Percentiles rank a stretch among this genome's conserved stretches.
Conservation (phyloP, 2,329 filamentous ascomycete genomes). For the Fusarium burgessii region DNA sequence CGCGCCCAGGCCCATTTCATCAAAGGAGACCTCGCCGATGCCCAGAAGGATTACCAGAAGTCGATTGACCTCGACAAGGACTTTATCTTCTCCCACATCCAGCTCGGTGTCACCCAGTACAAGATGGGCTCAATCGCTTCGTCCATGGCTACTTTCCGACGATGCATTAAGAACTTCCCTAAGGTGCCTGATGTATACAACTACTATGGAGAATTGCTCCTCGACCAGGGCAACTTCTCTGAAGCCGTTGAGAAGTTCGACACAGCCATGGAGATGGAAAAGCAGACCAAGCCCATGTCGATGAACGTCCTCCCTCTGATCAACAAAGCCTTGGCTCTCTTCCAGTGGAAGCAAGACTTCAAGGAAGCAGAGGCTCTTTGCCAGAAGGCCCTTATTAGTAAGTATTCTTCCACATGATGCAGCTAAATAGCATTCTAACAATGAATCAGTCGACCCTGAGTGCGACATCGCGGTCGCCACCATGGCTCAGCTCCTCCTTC, state of each 20-base stretch:
- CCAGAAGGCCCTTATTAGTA: constrained; percentile 96
- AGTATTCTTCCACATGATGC: constrained; percentile 54
- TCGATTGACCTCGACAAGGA: constrained; percentile 95
- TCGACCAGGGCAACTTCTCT: constrained; percentile 95
- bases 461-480: constrained; percentile 99
- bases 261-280: constrained; percentile 98
- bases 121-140: constrained; percentile 99
- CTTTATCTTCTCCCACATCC: constrained; percentile 99
- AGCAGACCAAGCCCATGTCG: constrained; percentile 89
- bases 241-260: constrained; percentile 99
- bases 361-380: constrained; percentile 94
- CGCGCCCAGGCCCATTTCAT: constrained; percentile 99
- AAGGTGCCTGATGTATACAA: constrained; percentile 98
- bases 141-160: constrained; percentile 97
- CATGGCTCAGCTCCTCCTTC: constrained; percentile 96
- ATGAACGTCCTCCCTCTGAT: constrained; percentile 99
- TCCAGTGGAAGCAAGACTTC: constrained; percentile 99
- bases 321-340: constrained; percentile 96
- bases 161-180: constrained; percentile 98
- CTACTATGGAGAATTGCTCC: constrained; percentile 96
- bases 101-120: constrained; percentile 98
- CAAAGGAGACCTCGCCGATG: constrained; percentile 90
- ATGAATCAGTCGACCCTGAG: constrained; percentile 85
- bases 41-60: constrained; percentile 98
- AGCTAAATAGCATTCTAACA: constrained; percentile 50